phyloP scores from a whole-genome alignment of 1,284 basidiomycete genomes.

The Fomitopsis pinicola region DNA sequence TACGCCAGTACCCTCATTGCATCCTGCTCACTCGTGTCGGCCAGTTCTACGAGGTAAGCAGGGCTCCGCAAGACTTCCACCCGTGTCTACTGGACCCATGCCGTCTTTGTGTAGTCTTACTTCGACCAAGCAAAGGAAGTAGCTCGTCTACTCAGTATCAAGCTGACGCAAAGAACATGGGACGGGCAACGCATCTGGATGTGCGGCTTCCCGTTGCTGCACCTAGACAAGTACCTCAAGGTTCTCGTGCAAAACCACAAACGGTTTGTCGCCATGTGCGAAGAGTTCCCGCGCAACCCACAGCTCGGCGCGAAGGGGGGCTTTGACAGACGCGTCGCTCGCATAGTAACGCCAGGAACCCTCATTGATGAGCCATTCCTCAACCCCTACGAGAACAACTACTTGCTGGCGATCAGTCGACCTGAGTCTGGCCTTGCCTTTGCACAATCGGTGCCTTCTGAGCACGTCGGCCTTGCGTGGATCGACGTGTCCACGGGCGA shows the following conservation, averaged over 20 bases:
- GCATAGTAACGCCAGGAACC: conserved; percentile 90
- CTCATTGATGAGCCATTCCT: conserved; percentile 88
- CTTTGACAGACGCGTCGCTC: conserved; percentile 75
- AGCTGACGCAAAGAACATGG: conserved; percentile 73
- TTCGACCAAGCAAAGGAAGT: conserved; percentile 87
- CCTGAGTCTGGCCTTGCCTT: background rate
- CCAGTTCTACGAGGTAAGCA: conserved; percentile 86
- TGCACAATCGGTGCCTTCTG: background rate
- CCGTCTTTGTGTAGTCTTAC: conserved; percentile 63
- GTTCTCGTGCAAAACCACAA: conserved; percentile 78
- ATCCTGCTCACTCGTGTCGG: conserved; percentile 88
- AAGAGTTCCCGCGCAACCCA: conserved; percentile 68
- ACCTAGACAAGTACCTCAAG: conserved; percentile 85
- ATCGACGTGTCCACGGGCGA: conserved; percentile 96
- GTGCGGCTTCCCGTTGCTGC: conserved; percentile 88
- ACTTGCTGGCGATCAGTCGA: conserved; percentile 69
- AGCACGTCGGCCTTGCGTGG: conserved; percentile 68
- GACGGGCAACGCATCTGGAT: conserved; percentile 64
- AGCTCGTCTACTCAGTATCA: conserved; percentile 75
- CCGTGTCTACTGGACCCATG: background rate
- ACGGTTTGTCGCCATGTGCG: conserved; percentile 86
- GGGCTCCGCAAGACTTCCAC: background rate
- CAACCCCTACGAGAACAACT: conserved; percentile 83
- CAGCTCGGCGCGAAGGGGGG: conserved; percentile 41
- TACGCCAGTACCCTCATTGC: conserved; percentile 80